Percentiles rank a stretch among this genome's conserved stretches.
phyloP scores from a whole-genome alignment of 257 asterid species.

The Przewalskia tangutica region DNA sequence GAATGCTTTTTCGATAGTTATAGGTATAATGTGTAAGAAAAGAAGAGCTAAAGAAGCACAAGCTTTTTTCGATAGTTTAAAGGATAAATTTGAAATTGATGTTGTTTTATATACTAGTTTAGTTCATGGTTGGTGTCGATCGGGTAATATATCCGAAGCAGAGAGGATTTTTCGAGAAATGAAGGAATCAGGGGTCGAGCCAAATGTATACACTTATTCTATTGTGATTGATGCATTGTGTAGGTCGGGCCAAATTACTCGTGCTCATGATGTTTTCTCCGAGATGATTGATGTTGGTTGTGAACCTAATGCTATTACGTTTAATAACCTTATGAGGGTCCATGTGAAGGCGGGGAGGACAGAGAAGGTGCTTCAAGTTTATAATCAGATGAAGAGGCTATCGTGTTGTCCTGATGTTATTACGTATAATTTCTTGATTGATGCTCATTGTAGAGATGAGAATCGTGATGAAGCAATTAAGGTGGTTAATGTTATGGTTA shows the following conservation, averaged over 20 bases:
- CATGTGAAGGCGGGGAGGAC: constrained; percentile 92
- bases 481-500: constrained; percentile 57
- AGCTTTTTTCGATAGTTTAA: constrained; percentile 65
- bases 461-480: constrained; percentile 69
- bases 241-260: constrained; percentile 71
- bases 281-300: constrained; percentile 78
- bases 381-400: constrained; percentile 79
- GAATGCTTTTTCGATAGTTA: constrained; percentile 50
- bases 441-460: constrained; percentile 64
- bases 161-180: constrained; percentile 66
- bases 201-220: constrained; percentile 62
- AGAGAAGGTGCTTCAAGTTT: constrained; percentile 72
- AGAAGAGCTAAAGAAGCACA: constrained; percentile 74
- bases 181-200: constrained; percentile 55
- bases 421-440: constrained; percentile 72
- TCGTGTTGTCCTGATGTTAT: constrained; percentile 64
- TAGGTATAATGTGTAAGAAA: constrained; percentile 56
- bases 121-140: constrained; percentile 85
- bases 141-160: constrained; percentile 57
- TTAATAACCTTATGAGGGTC: constrained; percentile 73
- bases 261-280: constrained; percentile 85
- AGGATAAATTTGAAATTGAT: constrained; percentile 61
- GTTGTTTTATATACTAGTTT: constrained; percentile 76
- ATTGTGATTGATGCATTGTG: constrained; percentile 88
- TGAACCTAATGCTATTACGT: constrained; percentile 66